Evolutionary conservation across 176 grass and related monocot species (phyloP).

Genomic region (Musa acuminata): DNA sequence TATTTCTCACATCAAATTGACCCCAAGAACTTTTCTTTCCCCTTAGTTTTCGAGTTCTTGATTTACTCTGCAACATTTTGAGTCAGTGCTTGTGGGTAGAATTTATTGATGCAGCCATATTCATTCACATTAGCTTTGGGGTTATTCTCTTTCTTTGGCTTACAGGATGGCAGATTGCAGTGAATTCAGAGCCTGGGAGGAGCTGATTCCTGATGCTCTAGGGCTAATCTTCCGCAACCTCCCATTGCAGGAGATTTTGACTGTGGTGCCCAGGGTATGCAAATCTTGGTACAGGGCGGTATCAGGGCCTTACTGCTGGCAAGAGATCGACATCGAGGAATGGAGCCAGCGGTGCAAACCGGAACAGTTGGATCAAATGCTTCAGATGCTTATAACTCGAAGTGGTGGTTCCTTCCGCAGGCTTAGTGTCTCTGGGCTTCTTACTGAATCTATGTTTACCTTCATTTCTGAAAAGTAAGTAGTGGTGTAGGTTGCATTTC

Average conservation of each 20-base stretch:
- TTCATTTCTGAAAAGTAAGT: slow-evolving; percentile 77
- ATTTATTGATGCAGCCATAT: too few species aligned
- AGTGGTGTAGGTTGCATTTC: background rate
- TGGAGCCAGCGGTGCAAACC: slow-evolving; percentile 84
- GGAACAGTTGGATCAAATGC: slow-evolving; percentile 71
- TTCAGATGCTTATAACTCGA: slow-evolving; percentile 57
- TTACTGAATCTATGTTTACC: slow-evolving; percentile 55
- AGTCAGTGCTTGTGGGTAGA: too few species aligned
- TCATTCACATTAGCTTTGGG: background rate
- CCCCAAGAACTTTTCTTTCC: background rate
- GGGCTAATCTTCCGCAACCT: slow-evolving; percentile 86
- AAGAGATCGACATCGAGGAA: slow-evolving; percentile 88
- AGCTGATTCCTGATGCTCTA: slow-evolving; percentile 84
- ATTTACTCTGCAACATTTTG: too few species aligned
- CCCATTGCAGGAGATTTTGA: slow-evolving; percentile 72
- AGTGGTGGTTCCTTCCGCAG: slow-evolving; percentile 59
- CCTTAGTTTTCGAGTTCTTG: background rate
- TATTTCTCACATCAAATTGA: background rate
- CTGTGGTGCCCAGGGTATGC: slow-evolving; percentile 78
- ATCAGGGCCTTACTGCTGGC: slow-evolving; percentile 86
- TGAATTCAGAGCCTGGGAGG: slow-evolving; percentile 70
- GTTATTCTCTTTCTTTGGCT: background rate
- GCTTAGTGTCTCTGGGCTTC: slow-evolving; percentile 61
- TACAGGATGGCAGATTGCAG: slow-evolving; percentile 49
- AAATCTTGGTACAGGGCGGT: slow-evolving; percentile 66